phyloP scores from a whole-genome alignment of 1,284 basidiomycete species.

The Exsudoporus floridanus region DNA sequence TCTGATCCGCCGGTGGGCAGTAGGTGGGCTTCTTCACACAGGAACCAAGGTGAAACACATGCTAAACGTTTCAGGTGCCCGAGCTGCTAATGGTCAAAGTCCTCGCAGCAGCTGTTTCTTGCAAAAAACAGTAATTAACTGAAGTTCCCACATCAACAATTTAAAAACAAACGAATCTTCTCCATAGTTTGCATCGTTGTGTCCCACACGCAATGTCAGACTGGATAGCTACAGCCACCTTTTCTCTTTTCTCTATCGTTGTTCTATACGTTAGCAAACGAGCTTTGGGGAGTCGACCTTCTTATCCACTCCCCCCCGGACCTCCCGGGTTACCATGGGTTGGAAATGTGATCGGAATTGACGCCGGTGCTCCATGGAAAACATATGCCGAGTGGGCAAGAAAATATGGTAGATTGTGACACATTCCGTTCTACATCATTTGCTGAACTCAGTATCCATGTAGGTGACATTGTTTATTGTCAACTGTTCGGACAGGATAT shows the following conservation, averaged over 20 bases:
- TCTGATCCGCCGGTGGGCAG: too few relatives aligned
- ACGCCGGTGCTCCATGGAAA: slow-evolving; percentile 3
- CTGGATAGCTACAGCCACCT: background rate
- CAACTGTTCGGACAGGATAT: slow-evolving; percentile 16
- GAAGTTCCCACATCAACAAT: too few relatives aligned
- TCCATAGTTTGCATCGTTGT: too few relatives aligned
- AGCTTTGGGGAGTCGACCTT: background rate
- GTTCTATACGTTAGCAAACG: background rate
- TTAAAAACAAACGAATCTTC: too few relatives aligned
- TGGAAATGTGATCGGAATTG: slow-evolving; percentile 4
- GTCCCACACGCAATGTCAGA: background rate
- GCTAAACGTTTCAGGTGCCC: too few relatives aligned
- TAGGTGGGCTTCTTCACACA: too few relatives aligned
- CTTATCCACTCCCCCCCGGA: slow-evolving; percentile 5
- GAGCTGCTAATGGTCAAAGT: too few relatives aligned
- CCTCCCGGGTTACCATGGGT: slow-evolving; percentile 12
- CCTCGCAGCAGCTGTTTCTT: too few relatives aligned
- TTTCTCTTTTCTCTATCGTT: background rate
- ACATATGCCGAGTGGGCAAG: slow-evolving; percentile 9
- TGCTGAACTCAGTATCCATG: background rate
- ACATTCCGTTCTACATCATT: background rate
- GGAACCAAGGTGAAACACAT: too few relatives aligned
- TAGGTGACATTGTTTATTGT: slow-evolving; percentile 18
- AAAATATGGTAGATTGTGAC: slow-evolving; percentile 13
- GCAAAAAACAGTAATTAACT: too few relatives aligned